Evolutionary conservation across 2,329 filamentous ascomycete species (phyloP).

Genomic region (Aschersonia sp.): DNA sequence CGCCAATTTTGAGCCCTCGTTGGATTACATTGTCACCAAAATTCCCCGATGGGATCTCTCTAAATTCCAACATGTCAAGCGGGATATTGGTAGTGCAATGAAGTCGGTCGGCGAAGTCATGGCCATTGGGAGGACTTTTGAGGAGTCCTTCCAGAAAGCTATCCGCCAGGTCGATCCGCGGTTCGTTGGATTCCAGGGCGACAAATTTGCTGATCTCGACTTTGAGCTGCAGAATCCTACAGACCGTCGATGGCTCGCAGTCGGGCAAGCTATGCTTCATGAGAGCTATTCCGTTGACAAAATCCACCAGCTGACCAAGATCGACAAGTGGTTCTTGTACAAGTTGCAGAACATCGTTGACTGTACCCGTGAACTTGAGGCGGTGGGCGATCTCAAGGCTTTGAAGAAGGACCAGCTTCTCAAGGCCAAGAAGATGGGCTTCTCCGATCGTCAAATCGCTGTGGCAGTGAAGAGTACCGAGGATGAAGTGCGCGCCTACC

Average conservation of each 20-base stretch:
- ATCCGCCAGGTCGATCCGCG: conserved; percentile 91
- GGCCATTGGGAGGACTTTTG: conserved; percentile 96
- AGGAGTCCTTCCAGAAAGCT: conserved; percentile 98
- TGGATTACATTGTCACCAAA: conserved; percentile 98
- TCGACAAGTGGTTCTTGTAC: conserved; percentile 98
- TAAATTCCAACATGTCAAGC: conserved; percentile 98
- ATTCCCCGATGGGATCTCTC: conserved; percentile 96
- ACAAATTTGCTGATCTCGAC: conserved; percentile 87
- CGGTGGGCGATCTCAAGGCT: conserved; percentile 66
- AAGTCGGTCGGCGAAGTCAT: conserved; percentile 99
- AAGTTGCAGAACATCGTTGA: conserved; percentile 97
- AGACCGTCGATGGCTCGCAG: conserved; percentile 91
- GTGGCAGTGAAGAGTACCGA: conserved; percentile 73
- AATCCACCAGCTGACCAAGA: conserved; percentile 90
- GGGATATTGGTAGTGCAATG: conserved; percentile 95
- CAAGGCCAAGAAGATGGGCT: conserved; percentile 94
- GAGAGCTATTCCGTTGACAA: conserved; percentile 88
- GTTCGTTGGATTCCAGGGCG: conserved; percentile 87
- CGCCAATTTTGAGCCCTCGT: conserved; percentile 93
- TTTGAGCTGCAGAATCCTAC: conserved; percentile 83
- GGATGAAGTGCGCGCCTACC: conserved; percentile 73
- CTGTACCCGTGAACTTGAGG: conserved; percentile 73
- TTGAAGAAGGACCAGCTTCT: conserved; percentile 79
- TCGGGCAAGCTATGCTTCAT: conserved; percentile 95
- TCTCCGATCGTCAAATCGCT: conserved; percentile 93